Evolutionary conservation across 805 yeast species (phyloP).

Genomic region (Alloascoidea africana): DNA sequence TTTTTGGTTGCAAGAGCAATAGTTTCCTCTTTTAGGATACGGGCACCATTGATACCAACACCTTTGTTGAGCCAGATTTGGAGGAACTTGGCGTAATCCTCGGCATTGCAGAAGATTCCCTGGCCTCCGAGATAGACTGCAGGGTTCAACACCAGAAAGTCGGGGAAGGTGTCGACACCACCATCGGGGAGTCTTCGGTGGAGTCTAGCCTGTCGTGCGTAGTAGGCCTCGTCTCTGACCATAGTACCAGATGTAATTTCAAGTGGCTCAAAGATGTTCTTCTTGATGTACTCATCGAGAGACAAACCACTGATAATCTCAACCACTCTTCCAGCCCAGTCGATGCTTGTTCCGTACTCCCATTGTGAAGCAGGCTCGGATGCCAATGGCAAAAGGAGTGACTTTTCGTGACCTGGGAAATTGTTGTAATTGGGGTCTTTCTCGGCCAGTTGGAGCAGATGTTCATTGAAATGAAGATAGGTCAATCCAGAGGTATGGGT

Average conservation of each 20-base stretch:
- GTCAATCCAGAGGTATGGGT: constrained; percentile 25
- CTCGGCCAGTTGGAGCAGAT: constrained; percentile 6
- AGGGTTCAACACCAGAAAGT: constrained; percentile 11
- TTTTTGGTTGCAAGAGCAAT: constrained; percentile 18
- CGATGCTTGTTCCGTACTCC: constrained; percentile 21
- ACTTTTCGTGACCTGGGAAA: constrained; percentile 2
- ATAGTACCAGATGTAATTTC: constrained; percentile 16
- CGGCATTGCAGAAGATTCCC: constrained; percentile 24
- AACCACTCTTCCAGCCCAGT: constrained; percentile 22
- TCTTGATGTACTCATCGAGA: constrained; percentile 16
- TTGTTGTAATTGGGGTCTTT: background rate
- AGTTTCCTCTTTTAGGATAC: constrained; percentile 19
- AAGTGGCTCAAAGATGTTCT: constrained; percentile 16
- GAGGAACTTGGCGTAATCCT: constrained; percentile 24
- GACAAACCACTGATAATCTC: constrained; percentile 16
- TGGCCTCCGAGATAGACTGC: constrained; percentile 25
- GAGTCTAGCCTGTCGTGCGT: constrained; percentile 12
- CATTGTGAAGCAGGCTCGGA: constrained; percentile 24
- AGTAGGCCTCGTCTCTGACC: constrained; percentile 10
- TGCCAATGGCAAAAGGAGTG: constrained; percentile 14
- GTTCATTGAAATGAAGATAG: constrained; percentile 17
- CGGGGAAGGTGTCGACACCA: constrained; percentile 8
- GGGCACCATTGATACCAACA: constrained; percentile 17
- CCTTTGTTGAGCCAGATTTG: constrained; percentile 27
- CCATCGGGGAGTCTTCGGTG: constrained; percentile 11